Base-by-base conservation (phyloP, 1,139 yeast genomes). In the Geotrichum histeridarum region DNA sequence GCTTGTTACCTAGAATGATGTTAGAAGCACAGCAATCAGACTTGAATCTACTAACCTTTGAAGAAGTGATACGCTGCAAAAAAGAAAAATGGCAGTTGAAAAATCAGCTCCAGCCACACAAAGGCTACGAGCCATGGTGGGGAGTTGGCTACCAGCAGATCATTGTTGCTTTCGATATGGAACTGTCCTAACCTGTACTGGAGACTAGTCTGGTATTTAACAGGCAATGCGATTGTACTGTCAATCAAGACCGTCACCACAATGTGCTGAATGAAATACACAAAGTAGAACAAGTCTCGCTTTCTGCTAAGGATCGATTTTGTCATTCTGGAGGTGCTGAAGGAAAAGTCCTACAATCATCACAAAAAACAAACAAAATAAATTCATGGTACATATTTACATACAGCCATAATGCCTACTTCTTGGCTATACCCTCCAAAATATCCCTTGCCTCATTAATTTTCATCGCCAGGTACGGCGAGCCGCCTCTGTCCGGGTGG, bases 401-500 rank as follows among this genome's bases (percentile, higher is more conserved):
- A 31, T 30, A 2, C 8, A n/a, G 7, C n/a, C 8, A 42, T 17
- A 12, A 31, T 42, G 44, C 27, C 27, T 17, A 37, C 44, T 42
- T 47, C 41, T 51, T 55, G 8, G 54, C 54, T 42, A 55, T 52
- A 46, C 53, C 52, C 53, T 83, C 87, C 52, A 86, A 69, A 1
- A 84, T 67, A 46, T 83, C 88, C 60, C 80, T 81, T 1, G 95
- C 95, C 66, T 82, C 84, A 67, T 87, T 86, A 57, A 87, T 81
- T 66, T 86, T 84, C 75, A 82, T 82, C 2, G 88, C 83, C 49
- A 86, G 60, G 63, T 81, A 86, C 51, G 79, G 77, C 60, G 89
- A 82, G 0, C 95, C 95, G 5, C 86, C 83, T 60, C 77, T 78
- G 66, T 86, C 95, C 0, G 95, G 95, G 65, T 86, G 95, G 63